A percentile compares a stretch with the other conserved stretches of the same genome.
Conservation (phyloP, 1,284 basidiomycete species). For the Ceratobasidium sp. region DNA sequence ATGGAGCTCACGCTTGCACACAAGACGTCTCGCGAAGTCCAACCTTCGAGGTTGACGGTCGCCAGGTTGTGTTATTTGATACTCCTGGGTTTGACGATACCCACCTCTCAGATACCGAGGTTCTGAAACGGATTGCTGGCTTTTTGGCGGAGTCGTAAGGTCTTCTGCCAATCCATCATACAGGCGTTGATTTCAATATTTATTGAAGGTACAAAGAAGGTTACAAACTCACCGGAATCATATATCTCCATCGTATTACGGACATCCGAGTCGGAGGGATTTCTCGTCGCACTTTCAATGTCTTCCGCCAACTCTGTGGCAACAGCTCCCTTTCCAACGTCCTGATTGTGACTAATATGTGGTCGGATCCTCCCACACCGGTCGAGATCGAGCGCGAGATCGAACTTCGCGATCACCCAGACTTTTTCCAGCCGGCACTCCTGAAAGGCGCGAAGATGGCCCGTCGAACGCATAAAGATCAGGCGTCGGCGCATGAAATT, state of each 20-base stretch:
- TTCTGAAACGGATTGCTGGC: constrained; percentile 41
- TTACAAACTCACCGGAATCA: constrained; percentile 47
- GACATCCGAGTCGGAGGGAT: constrained; percentile 44
- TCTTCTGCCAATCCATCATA: not conserved
- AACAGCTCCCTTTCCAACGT: constrained; percentile 49
- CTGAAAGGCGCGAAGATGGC: not conserved
- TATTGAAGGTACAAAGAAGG: constrained; percentile 50
- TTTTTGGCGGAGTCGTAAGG: constrained; percentile 34
- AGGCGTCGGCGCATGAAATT: constrained; percentile 21
- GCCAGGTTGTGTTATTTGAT: constrained; percentile 50
- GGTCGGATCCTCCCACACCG: constrained; percentile 44
- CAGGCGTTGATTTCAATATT: not conserved
- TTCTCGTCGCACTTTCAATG: constrained; percentile 24
- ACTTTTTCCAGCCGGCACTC: constrained; percentile 32
- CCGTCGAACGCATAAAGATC: constrained; percentile 3
- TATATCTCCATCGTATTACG: constrained; percentile 48
- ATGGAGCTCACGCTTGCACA: constrained; percentile 14
- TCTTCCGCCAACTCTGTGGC: constrained; percentile 47
- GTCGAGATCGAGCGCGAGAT: not conserved
- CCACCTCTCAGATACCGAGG: constrained; percentile 33
- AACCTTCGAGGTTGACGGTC: constrained; percentile 18
- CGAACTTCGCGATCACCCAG: constrained; percentile 18
- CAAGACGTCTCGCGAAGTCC: constrained; percentile 12
- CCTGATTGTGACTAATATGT: constrained; percentile 54
- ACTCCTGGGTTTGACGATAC: constrained; percentile 54